Base-by-base conservation (phyloP, 192 early-diverging fungal genomes). In the Cetraspora pellucida region DNA sequence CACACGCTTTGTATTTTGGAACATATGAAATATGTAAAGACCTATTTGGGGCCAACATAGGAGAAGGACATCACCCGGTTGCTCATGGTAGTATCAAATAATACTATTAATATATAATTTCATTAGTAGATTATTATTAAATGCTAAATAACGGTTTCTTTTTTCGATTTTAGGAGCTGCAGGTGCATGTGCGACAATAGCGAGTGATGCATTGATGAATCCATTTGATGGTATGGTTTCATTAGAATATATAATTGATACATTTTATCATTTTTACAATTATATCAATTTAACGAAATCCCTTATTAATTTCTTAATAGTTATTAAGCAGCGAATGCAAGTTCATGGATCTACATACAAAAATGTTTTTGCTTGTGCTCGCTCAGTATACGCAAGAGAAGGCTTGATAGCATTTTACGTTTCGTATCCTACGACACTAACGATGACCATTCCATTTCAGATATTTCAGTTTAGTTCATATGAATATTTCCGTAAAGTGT, bases 281-380 rank as follows among this genome's bases (percentile, higher is more conserved):
- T n/a, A n/a, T 7, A 68, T 13, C n/a, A 68, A 45, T 43, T 25
- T 21, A 17, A n/a, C n/a, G n/a, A n/a, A 45, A 21, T 55, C 25
- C 2, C 16, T 75, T 16, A 54, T 52, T 47, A 25, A 57, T 8
- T 58, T 25, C 1, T 37, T 37, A 19, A n/a, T 75, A 91, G 86
- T 98, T 19, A 87, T 97, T 81, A 98, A 98, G 80, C 97, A 98
- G 82, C 88, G 97, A 43, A 95, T 97, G 95, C 97, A 98, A 82
- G 83, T 96, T 21, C 89, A 89, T 8, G 90, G 90, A 46, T 88
- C 94, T 0, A 82, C 82, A 5, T 91, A 95, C 77, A 85, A 86
- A n/a, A 89, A 79, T 46, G 90, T 95, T 21, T 4, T 87, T 8
- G 88, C 94, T 23, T 95, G 94, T 71, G 92, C 91, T 2, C 74